Conservation (phyloP, 2,329 filamentous ascomycete genomes). For the Fusarium keratoplasticum region DNA sequence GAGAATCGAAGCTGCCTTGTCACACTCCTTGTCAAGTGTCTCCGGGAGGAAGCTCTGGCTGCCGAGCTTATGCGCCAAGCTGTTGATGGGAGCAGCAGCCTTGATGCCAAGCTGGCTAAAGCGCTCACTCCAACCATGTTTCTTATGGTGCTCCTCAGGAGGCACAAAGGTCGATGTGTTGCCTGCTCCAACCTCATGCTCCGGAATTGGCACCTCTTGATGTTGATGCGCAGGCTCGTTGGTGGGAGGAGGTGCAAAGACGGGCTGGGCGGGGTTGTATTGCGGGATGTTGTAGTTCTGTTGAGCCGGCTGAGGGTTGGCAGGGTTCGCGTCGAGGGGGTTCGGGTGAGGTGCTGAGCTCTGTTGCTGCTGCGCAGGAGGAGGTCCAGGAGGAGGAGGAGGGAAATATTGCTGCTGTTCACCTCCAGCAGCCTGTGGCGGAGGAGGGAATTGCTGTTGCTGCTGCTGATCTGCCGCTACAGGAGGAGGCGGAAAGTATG, state of each 20-base stretch:
- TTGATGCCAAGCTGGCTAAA: constrained; percentile 52
- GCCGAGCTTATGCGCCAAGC: constrained; percentile 84
- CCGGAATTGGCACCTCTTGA: constrained; percentile 3
- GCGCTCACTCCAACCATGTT: constrained; percentile 46
- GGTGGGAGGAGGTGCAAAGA: constrained; percentile 46
- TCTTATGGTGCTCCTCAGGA: constrained; percentile 36
- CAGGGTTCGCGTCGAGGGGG: constrained; percentile 37
- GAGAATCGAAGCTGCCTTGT: constrained; percentile 89
- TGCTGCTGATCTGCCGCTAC: constrained; percentile 3
- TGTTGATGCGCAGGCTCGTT: constrained; percentile 16
- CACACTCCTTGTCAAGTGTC: constrained; percentile 87
- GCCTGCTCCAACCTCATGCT: background rate
- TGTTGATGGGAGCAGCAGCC: constrained; percentile 80
- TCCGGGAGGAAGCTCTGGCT: constrained; percentile 87
- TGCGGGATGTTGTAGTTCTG: constrained; percentile 45
- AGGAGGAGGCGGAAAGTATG: constrained; percentile 11
- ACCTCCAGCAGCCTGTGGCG: constrained; percentile 8
- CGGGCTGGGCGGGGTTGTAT: constrained; percentile 47
- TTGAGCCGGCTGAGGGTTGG: constrained; percentile 16
- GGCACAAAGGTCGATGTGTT: constrained; percentile 19
- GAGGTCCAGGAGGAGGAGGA: constrained; percentile 42
- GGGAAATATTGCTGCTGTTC: constrained; percentile 41
- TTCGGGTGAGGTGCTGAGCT: constrained; percentile 25
- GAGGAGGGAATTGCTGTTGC: constrained; percentile 16
- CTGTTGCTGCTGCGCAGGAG: constrained; percentile 35